phyloP scores from a whole-genome alignment of 805 yeast genomes.

The Teunomyces cretensis region DNA sequence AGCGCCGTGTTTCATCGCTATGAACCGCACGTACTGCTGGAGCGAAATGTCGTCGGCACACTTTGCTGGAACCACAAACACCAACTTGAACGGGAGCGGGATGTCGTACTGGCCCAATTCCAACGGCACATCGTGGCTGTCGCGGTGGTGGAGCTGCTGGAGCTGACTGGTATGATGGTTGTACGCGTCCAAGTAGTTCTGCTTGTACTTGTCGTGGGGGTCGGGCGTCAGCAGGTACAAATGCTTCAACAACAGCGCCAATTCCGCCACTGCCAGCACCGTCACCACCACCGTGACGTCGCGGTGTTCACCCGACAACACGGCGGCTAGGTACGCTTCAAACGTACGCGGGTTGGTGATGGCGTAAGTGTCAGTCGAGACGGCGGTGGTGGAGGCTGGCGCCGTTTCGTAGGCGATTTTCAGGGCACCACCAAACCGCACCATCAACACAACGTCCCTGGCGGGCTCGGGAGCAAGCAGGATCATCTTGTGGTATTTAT shows the following conservation, averaged over 20 bases:
- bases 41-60: constrained; percentile 13
- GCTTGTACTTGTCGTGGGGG: background rate
- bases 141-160: constrained; percentile 1
- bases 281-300: constrained; percentile 9
- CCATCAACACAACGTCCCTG: constrained; percentile 1
- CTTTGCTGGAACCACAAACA: constrained; percentile 16
- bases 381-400: background rate
- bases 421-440: constrained; percentile 9
- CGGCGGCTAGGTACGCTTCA: constrained; percentile 8
- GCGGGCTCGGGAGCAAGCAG: constrained; percentile 3
- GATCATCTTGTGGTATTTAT: background rate
- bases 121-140: constrained; percentile 9
- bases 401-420: constrained; percentile 12
- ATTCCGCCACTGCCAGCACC: constrained; percentile 9
- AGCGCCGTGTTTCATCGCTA: constrained; percentile 33
- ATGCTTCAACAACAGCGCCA: constrained; percentile 13
- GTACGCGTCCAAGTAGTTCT: background rate
- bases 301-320: constrained; percentile 2
- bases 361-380: constrained; percentile 14
- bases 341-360: constrained; percentile 14
- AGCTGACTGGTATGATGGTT: background rate
- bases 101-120: constrained; percentile 22
- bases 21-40: constrained; percentile 38
- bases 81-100: constrained; percentile 19
- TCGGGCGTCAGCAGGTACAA: constrained; percentile 3